Conservation (phyloP, 345 rosid species). For the Gynandropsis gynandra region DNA sequence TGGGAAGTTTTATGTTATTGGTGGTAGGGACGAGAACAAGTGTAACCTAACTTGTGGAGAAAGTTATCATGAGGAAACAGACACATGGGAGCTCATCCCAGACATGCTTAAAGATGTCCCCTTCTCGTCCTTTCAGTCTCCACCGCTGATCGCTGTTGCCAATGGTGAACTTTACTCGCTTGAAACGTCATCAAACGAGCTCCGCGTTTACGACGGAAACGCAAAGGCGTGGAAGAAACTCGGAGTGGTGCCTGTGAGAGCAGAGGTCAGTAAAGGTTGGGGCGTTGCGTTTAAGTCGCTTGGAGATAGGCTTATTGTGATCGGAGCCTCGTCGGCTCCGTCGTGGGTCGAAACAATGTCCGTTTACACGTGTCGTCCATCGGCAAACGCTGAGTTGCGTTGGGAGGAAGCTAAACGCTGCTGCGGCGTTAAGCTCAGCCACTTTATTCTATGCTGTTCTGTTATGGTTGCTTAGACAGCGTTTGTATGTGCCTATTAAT, state of each 20-base stretch:
- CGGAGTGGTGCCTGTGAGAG: conserved; percentile 70
- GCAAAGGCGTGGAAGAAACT: conserved; percentile 64
- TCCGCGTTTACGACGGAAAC: conserved; percentile 49
- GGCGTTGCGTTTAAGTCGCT: conserved; percentile 91
- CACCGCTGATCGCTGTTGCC: conserved; percentile 76
- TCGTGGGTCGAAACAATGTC: conserved; percentile 44
- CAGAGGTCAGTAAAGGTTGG: conserved; percentile 69
- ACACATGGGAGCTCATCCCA: conserved; percentile 55
- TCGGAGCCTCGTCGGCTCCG: conserved; percentile 48
- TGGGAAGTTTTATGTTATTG: conserved; percentile 62
- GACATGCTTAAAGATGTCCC: conserved; percentile 49
- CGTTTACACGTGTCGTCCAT: conserved; percentile 64
- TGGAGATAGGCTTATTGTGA: conserved; percentile 69
- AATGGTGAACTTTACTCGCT: conserved; percentile 62
- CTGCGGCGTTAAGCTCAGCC: neutral
- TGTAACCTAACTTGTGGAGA: conserved; percentile 59
- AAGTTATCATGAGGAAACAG: conserved; percentile 44
- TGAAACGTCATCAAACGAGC: conserved; percentile 57
- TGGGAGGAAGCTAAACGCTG: conserved; percentile 14
- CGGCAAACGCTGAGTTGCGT: conserved; percentile 25
- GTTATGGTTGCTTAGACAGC: conserved; percentile 14
- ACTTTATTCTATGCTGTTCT: neutral
- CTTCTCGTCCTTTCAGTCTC: conserved; percentile 50
- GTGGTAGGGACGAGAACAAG: conserved; percentile 55
- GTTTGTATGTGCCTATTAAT: no score